These are phyloP conservation scores for Stemphylium beticola DNA, from an alignment of 2,329 filamentous ascomycete species.

Conservation along the genomic window DNA sequence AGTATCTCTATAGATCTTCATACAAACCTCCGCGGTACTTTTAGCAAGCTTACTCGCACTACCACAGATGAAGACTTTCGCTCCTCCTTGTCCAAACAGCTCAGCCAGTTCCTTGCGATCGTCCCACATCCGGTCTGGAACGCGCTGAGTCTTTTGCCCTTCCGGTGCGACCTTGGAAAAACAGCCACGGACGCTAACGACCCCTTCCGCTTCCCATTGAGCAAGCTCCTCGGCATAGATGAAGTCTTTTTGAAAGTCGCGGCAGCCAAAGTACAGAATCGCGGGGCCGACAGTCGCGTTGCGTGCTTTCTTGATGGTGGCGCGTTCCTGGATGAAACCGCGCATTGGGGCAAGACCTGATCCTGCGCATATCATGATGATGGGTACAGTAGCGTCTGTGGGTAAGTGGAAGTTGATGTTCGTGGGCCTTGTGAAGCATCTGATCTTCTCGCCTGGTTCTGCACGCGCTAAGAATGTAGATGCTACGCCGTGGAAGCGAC, in stretches of 20 bases:
- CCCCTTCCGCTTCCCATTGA: conserved; percentile 11
- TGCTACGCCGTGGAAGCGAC: conserved; percentile 11
- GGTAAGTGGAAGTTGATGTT: conserved; percentile 27
- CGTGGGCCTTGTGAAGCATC: conserved; percentile 12
- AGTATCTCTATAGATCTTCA: conserved; percentile 20
- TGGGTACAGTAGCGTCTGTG: conserved; percentile 46
- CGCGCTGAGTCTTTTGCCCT: conserved; percentile 59
- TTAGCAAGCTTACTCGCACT: conserved; percentile 53
- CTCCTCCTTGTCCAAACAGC: conserved; percentile 52
- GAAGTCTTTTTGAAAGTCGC: conserved; percentile 60
- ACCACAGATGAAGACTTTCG: conserved; percentile 69
- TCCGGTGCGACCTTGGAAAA: conserved; percentile 70
- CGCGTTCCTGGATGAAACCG: conserved; percentile 44
- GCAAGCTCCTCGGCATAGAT: conserved; percentile 65
- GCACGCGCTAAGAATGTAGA: conserved; percentile 6
- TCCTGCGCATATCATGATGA: conserved; percentile 54
- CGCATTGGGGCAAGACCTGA: conserved; percentile 41
- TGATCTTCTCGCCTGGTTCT: conserved; percentile 10
- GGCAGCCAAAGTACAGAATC: conserved; percentile 68
- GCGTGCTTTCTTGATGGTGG: conserved; percentile 20
- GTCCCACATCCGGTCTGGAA: conserved; percentile 57
- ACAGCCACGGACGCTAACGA: conserved; percentile 10
- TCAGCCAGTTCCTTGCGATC: conserved; percentile 52
- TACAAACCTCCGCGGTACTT: conserved; percentile 43
- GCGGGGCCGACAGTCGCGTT: conserved; percentile 60